Evolutionary conservation across 2,329 filamentous ascomycete species (phyloP), one percentile per base, ranked within the genome.

Genomic region (Cadophora sp.): DNA sequence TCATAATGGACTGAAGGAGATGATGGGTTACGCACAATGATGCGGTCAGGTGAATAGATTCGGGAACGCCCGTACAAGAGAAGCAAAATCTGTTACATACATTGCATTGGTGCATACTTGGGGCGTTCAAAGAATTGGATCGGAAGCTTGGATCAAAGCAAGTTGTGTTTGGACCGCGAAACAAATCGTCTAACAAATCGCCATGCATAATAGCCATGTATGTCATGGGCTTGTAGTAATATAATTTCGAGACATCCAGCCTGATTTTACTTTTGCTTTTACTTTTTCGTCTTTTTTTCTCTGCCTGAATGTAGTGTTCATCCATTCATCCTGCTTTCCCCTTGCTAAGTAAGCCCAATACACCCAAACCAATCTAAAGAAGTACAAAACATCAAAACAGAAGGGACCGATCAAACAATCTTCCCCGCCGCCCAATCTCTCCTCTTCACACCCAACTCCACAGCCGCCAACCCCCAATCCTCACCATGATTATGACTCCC

Each of bases 401-500:
- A 39, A 4, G 36, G 36, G 30, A 48, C 2, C 36, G 18, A 36
- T 68, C 61, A 73, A 13, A 66, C 66, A 51, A 76, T 74, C 66
- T 76, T 76, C 24, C 77, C 74, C 22, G 71, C 87, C 2, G 87
- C 86, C 95, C 94, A 98, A 60, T 89, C 90, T 80, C 84, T 91
- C 78, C 91, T 88, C 89, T 97, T 98, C 20, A 91, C 86, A 6
- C 92, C 94, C 83, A 99, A 86, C 84, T 99, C 96, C 41, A 99
- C 96, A 6, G 96, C 96, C 22, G 95, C 96, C 73, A 88, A 85
- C 3, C 96, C 96, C 96, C 96, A 99, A 79, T 98, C 95, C 81
- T 96, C 91, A 33, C 96, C 96, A 81, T 99, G 95, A 81, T 98
- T 98, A 79, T 98, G 96, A 1, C 95, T 95, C 33, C 96, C 95